A percentile compares a stretch with the other conserved stretches of the same genome.
phyloP scores from a whole-genome alignment of 108 stramenopile genomes.

The Conticribra weissflogii region DNA sequence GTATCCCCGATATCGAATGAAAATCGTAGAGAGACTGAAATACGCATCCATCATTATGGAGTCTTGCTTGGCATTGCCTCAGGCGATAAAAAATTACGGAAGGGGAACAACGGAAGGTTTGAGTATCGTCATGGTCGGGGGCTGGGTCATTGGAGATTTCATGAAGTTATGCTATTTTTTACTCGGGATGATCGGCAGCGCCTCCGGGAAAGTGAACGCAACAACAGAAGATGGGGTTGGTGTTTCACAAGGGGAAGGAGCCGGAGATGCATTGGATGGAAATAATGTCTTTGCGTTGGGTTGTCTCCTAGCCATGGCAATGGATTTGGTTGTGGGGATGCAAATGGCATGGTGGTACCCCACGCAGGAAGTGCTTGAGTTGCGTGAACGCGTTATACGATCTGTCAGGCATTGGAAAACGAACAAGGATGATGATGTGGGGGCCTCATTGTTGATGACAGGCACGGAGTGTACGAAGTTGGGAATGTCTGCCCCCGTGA shows the following conservation, averaged over 20 bases:
- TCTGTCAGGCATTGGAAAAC: conserved; percentile 33
- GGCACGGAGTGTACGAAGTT: conserved; percentile 15
- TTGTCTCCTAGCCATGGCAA: conserved; percentile 35
- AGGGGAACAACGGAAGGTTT: conserved; percentile 43
- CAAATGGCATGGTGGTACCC: conserved; percentile 40
- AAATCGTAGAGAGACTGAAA: conserved; percentile 32
- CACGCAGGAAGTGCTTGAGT: conserved; percentile 16
- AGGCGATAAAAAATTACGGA: conserved; percentile 39
- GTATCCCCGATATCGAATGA: conserved; percentile 44
- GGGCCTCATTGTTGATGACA: conserved; percentile 9
- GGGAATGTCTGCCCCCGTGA: conserved; percentile 12
- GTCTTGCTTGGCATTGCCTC: conserved; percentile 47
- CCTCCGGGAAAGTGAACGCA: neutral
- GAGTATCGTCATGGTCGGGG: conserved; percentile 43
- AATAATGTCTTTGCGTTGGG: conserved; percentile 44
- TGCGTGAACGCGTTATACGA: conserved; percentile 25
- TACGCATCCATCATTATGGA: conserved; percentile 39
- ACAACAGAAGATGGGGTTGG: neutral
- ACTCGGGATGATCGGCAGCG: conserved; percentile 16
- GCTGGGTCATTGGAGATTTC: conserved; percentile 47
- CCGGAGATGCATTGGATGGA: conserved; percentile 21
- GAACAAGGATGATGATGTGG: conserved; percentile 33
- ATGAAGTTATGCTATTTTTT: conserved; percentile 49
- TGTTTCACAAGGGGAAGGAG: neutral
- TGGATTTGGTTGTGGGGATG: conserved; percentile 40